Conservation (phyloP, 2,329 filamentous ascomycete species). For the Alternaria triticina region DNA sequence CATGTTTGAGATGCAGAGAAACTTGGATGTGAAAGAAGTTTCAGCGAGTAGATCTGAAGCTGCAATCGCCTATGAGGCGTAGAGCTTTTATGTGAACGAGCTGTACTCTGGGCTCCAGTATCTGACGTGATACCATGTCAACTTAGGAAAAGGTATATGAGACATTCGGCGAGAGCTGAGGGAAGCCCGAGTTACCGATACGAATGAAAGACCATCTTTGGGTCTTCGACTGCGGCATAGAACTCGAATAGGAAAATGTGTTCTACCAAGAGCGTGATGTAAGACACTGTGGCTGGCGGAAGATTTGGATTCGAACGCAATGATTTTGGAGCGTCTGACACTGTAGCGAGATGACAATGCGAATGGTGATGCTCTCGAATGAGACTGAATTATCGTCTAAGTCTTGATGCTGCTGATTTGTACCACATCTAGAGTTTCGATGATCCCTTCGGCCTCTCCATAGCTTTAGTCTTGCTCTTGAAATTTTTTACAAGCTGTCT, state of each 20-base stretch:
- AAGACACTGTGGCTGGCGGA: too few relatives aligned
- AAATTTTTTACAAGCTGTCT: slow-evolving; percentile 75
- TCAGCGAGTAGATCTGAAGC: fast-evolving
- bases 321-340: neutral
- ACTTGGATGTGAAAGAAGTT: neutral
- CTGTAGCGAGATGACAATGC: too few relatives aligned
- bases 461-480: slow-evolving; percentile 61
- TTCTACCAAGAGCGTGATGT: neutral
- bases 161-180: neutral
- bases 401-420: neutral
- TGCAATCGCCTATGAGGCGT: neutral
- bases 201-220: neutral
- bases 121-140: neutral
- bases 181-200: neutral
- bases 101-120: neutral
- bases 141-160: neutral
- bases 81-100: neutral
- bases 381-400: too few relatives aligned
- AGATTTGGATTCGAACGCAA: neutral
- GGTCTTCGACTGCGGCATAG: neutral
- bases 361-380: neutral
- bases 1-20: neutral
- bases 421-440: slow-evolving; percentile 51
- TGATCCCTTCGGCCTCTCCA: slow-evolving; percentile 53
- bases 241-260: neutral